Conservation (phyloP, 2,329 filamentous ascomycete genomes). For the Monilinia laxa region DNA sequence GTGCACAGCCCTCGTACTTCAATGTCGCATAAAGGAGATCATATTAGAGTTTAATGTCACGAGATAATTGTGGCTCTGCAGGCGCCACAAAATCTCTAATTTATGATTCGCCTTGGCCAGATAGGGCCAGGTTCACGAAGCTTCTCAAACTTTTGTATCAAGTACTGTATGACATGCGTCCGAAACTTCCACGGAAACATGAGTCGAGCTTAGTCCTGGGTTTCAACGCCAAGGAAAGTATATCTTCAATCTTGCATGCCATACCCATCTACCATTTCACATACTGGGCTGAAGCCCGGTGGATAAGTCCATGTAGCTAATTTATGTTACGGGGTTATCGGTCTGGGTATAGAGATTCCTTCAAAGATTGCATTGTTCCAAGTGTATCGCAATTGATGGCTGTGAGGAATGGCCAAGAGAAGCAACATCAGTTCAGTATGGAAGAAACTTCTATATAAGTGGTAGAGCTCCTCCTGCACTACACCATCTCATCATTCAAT, state of each 20-base stretch:
- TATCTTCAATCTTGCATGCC: conserved; percentile 4
- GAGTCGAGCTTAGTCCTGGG: not conserved
- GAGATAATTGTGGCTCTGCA: conserved; percentile 6
- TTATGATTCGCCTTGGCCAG: not conserved
- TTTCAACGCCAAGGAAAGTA: not conserved
- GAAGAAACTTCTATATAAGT: conserved; percentile 3
- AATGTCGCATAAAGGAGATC: no score
- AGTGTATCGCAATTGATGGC: not conserved
- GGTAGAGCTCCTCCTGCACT: not conserved
- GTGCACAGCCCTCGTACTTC: not conserved
- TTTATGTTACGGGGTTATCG: not conserved
- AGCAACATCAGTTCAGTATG: not conserved
- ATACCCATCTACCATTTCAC: not conserved
- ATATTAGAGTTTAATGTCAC: conserved; percentile 2
- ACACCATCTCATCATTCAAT: not conserved
- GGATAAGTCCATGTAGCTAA: not conserved
- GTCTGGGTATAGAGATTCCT: no score
- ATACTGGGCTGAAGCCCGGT: not conserved
- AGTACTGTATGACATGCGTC: not conserved
- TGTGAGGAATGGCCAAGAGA: not conserved
- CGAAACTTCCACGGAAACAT: no score
- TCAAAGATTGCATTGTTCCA: not conserved
- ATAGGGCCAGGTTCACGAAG: not conserved
- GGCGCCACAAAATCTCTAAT: not conserved
- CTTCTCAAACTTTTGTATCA: not conserved